A percentile compares a stretch with the other conserved stretches of the same genome.
Conservation (phyloP, 2,329 filamentous ascomycete species). For the Tolypocladium sp. region DNA sequence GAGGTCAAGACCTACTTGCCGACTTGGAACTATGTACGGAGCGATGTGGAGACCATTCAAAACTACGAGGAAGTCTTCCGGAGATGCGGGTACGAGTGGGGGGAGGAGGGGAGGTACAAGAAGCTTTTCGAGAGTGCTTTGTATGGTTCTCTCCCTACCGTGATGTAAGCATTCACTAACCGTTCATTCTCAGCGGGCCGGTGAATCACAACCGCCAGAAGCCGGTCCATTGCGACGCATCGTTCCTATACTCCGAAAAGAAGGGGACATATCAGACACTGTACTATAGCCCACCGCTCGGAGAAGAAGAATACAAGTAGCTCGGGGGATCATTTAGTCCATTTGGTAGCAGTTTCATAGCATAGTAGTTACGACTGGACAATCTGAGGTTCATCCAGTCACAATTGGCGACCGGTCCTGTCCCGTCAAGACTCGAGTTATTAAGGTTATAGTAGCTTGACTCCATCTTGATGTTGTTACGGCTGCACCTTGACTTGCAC, state of each 20-base stretch:
- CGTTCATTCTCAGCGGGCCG: not conserved
- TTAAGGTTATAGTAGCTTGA: too few species aligned
- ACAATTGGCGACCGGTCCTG: too few species aligned
- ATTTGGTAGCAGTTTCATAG: not conserved
- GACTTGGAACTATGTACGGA: slow-evolving; percentile 8
- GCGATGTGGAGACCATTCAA: slow-evolving; percentile 6
- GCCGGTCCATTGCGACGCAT: slow-evolving; percentile 6
- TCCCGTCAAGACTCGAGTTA: too few species aligned
- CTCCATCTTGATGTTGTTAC: too few species aligned
- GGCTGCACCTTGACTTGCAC: too few species aligned
- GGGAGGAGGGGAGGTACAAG: slow-evolving; percentile 2
- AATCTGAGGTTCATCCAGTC: too few species aligned
- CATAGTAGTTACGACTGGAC: too few species aligned
- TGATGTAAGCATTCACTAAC: not conserved
- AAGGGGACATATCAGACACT: slow-evolving; percentile 8
- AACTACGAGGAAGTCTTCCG: slow-evolving; percentile 8
- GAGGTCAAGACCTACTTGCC: slow-evolving; percentile 7
- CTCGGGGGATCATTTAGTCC: too few species aligned
- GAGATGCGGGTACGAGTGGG: slow-evolving; percentile 3
- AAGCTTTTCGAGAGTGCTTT: slow-evolving; percentile 7
- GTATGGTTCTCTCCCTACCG: not conserved
- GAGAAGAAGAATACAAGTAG: not conserved
- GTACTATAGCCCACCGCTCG: slow-evolving; percentile 5
- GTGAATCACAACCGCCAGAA: not conserved
- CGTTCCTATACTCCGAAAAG: slow-evolving; percentile 3